Evolutionary conservation across 1,284 basidiomycete species (phyloP), one percentile per base, ranked within the genome.

Genomic region (Leccinum ambiguum): DNA sequence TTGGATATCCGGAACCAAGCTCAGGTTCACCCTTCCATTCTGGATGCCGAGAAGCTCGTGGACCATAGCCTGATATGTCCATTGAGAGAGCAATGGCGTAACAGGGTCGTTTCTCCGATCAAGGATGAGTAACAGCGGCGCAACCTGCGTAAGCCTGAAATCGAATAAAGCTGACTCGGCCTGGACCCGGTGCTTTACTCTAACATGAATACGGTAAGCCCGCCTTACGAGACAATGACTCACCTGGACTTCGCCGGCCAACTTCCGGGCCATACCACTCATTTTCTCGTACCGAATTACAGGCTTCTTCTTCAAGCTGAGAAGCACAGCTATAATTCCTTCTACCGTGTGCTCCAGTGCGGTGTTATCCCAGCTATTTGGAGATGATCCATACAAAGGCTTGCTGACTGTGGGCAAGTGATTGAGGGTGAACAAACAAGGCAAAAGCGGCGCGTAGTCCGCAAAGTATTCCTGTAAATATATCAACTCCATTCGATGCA

Each of bases 61-160:
- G 0, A 98, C 97, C 97, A 99, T 98, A 1, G 97, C 97, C 77
- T 99, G 97, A 79, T 99, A 99, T 13, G 97, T 99, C 97, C 97
- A 99, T 77, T 98, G 97, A 1, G 94, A 93, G 33, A 99, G 83
- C n/a, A 99, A 79, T 4, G 97, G 97, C 0, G 97, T 99, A 14
- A 99, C 95, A 3, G 97, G 97, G 75, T 99, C 97, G 77, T 98
- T 98, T 68, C 97, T 83, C 64, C 97, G 86, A 79, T 99, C 97
- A 64, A 93, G 82, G 69, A 93, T 91, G 61, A 93, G 82, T 18
- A 94, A 79, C 53, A 93, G 73, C 10, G 92, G 91, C 2, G 90
- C 83, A 9, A 90, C 84, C 78, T 92, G 90, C 3, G 90, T 91
- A 61, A 85, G 78, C 57, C 91, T 82, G 75, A 93, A 93, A 73